Evolutionary conservation across 305 asterid species (phyloP), one percentile per base, ranked within the genome.

Genomic region (Fraxinus nigra): DNA sequence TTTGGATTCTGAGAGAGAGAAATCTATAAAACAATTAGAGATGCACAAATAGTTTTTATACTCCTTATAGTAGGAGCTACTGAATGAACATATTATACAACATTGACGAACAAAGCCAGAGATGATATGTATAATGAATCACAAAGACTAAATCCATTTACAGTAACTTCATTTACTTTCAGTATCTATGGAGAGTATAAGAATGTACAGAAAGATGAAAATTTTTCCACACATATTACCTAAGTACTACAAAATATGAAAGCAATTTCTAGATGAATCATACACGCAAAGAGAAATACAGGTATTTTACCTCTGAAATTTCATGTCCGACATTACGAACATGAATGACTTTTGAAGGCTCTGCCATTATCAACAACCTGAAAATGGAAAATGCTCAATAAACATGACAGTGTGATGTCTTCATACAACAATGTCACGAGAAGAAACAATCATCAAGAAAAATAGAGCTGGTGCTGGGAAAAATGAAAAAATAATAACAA

Each of bases 251-350:
- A 56, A 83, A 78, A 63, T 63, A 35, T 38, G 20, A 63, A 65
- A 72, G 75, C 69, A 67, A 18, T 65, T 54, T 33, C 28, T 69
- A 34, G 75, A 20, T 20, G 69, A 81, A 43, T 38, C 16, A 79
- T 20, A 61, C 34, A 77, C 26, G 46, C 72, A 77, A 14, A 16
- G 54, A 73, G 22, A 84, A 18, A 77, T 20, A 76, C 56, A 69
- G 73, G 77, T 48, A 79, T 43, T 78, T 56, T 87, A 96, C 99
- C 98, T 95, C 99, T 10, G 98, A 86, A 81, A 94, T 96, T 84
- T 96, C 98, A 86, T 94, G 98, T 61, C 99, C 99, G 84, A 95
- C 99, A 72, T 95, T 95, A 24, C 99, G 97, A 56, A 95, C 96
- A 79, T 95, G 99, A 85, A 95, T 89, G 78, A 95, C 99, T 87